Base-by-base conservation (phyloP, 345 rosid species). In the Aegle marmelos region DNA sequence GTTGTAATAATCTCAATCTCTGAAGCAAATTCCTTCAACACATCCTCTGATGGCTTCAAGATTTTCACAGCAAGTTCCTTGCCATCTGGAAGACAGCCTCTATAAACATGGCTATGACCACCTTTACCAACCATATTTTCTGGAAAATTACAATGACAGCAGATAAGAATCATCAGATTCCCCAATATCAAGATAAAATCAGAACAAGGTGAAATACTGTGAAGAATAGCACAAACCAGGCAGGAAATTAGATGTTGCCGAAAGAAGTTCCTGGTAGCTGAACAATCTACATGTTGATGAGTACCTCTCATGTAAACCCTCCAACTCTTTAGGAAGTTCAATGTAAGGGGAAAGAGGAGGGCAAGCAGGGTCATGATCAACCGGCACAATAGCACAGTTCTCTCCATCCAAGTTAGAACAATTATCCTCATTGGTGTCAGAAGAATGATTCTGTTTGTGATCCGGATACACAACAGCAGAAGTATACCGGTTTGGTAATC, bases 61-160 rank as follows among this genome's bases (percentile, higher is more conserved):
- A 88, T 78, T 82, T 97, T 97, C 83, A 94, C 91, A 30, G 99
- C 99, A 81, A 97, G 63, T 87, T 97, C 96, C 86, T 91, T 93
- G 48, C 98, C 96, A 81, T 91, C 97, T 41, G 90, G 90, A 65
- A 97, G 87, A 68, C 86, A 84, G 48, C 99, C 99, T 86, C 82
- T 88, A 78, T 93, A 97, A 65, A 97, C 98, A 75, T 86, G 87
- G 78, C 99, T 91, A 77, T 92, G 92, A 54, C 99, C 99, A 57
- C 99, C 99, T 89, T 84, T 92, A 45, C 99, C 99, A 21, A 96
- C 85, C 85, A 96, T 61, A 82, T 94, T 91, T 74, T 90, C 98
- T 96, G 88, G 87, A n/a, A 86, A 86, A 83, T 72, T 37, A 24
- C 11, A 78, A 81, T 67, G 7, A 65, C 24, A 22, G 50, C 57